phyloP scores from a whole-genome alignment of 192 early-diverging fungal genomes.

The Entomortierella lignicola region DNA sequence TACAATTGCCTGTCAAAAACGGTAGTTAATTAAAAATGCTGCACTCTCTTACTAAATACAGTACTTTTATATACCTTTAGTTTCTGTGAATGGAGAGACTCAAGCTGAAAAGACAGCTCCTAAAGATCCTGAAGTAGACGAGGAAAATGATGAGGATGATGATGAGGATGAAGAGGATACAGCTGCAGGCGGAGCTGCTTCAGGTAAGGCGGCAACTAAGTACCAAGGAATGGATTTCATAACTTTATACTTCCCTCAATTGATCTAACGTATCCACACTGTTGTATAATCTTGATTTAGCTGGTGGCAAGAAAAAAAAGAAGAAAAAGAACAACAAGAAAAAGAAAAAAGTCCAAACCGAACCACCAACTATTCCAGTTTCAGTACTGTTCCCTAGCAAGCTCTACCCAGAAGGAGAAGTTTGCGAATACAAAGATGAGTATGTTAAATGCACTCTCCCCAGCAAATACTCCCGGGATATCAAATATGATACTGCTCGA shows the following conservation, averaged over 20 bases:
- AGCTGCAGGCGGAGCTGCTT: background rate
- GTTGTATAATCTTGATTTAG: slow-evolving; percentile 5
- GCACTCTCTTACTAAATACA: background rate
- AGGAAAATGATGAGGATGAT: slow-evolving; percentile 18
- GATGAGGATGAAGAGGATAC: slow-evolving; percentile 23
- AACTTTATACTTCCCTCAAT: no score
- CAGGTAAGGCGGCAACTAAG: background rate
- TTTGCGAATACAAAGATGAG: slow-evolving; percentile 89
- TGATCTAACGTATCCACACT: background rate
- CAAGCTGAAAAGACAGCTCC: background rate
- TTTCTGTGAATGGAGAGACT: background rate
- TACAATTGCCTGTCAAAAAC: no score
- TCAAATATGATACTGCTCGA: no score
- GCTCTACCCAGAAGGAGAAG: slow-evolving; percentile 85
- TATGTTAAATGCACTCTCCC: slow-evolving; percentile 33
- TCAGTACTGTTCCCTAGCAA: slow-evolving; percentile 82
- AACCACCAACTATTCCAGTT: slow-evolving; percentile 78
- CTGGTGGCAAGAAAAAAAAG: slow-evolving; percentile 40
- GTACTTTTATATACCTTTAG: background rate
- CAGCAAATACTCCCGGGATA: no score
- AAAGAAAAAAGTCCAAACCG: slow-evolving; percentile 62
- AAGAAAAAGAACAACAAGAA: slow-evolving; percentile 54
- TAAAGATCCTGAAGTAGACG: slow-evolving; percentile 3
- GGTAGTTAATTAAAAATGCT: no score
- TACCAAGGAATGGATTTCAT: no score